Base-by-base conservation (phyloP, 164 flowering plant genomes). In the Stephania japonica region DNA sequence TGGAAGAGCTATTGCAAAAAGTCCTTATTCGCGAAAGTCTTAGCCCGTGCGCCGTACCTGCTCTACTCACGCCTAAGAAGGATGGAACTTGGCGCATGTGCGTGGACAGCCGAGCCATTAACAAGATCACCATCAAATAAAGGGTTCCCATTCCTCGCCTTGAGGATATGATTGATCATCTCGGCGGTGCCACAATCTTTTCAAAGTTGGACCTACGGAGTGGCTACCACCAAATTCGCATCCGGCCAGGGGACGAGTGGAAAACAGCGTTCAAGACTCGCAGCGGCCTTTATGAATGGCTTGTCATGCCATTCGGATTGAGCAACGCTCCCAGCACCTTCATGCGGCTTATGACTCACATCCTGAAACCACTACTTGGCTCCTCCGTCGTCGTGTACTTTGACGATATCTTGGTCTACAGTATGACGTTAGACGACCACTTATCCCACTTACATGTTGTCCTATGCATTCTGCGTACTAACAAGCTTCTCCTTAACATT, bases 241-340 rank as follows among this genome's bases (percentile, higher is more conserved):
- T 23, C 7, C 11, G 24, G 5, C 16, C 11, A 1, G 56, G 50
- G 7, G 70, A 68, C 21, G 70, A 19, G 23, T 44, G 70, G 13
- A 43, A 68, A 2, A 43, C 14, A 42, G 56, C 70, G 6, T 65
- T 65, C 26, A 65, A 65, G 14, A 67, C 69, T 6, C 16, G 18
- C 6, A 44, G 38, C 19, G n/a, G 6, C 21, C 18, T 67, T 1
- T 41, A 67, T 38, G 69, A 67, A n/a, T 67, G 69, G 69, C 43
- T 67, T 14, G 69, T 67, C 18, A 67, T 67, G 69, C 24, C 69
- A 16, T 67, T 67, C 41, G 49, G 47, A 4, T n/a, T 67, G 7
- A 26, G 10, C 14, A 68, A 68, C 21, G 53, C 59, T 0, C 53
- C 70, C 1, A 13, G 3, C 14, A 43, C 70, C 8, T 68, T 68